Percentiles rank a stretch among this genome's conserved stretches.
These are phyloP conservation scores for Coffea humblotiana DNA, from an alignment of 305 asterid species.

Conservation along the genomic window DNA sequence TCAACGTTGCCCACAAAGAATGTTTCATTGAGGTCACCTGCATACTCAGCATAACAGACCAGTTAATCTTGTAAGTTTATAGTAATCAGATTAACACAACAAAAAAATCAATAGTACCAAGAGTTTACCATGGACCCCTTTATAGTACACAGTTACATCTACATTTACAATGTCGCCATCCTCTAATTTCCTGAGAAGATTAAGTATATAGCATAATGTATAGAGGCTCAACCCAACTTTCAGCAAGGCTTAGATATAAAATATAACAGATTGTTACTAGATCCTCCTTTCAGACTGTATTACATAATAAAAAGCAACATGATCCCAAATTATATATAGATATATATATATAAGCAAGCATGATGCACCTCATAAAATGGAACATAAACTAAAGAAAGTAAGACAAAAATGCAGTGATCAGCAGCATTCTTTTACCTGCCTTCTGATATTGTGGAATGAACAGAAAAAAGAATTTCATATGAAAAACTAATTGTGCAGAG, in stretches of 20 bases:
- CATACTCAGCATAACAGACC: constrained; percentile 26
- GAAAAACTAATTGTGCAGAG: not conserved
- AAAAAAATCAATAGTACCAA: not conserved
- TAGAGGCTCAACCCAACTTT: not conserved
- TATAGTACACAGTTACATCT: constrained; percentile 82
- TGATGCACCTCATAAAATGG: not conserved
- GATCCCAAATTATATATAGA: not conserved
- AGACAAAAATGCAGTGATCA: not conserved
- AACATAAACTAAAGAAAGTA: too few species aligned
- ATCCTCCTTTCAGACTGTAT: not conserved
- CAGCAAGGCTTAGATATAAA: constrained; percentile 4
- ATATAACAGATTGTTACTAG: not conserved
- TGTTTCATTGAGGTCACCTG: constrained; percentile 96
- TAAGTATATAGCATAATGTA: constrained; percentile 16
- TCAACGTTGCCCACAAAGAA: constrained; percentile 94
- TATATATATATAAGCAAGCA: not conserved
- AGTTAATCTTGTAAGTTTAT: constrained; percentile 16
- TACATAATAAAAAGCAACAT: not conserved
- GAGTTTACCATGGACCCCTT: constrained; percentile 87
- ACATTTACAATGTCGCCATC: constrained; percentile 98
- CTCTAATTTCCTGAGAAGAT: constrained; percentile 76
- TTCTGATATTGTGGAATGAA: not conserved
- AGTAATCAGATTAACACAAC: not conserved
- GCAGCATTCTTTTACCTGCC: not conserved
- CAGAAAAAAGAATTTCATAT: not conserved